Conservation (phyloP, 177 flowering plant genomes). For the Vitis hybrid region DNA sequence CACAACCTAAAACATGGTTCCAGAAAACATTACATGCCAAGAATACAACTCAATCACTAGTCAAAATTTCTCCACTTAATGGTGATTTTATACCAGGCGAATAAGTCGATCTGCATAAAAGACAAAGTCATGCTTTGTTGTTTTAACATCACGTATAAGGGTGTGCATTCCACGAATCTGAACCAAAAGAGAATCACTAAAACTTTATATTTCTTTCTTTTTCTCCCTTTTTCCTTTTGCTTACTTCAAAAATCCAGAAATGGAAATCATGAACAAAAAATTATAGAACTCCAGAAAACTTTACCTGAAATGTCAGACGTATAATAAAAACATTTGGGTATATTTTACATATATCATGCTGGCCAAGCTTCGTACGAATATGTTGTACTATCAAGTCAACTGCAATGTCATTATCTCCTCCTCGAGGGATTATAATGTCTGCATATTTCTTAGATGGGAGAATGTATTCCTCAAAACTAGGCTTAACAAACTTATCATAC, state of each 20-base stretch:
- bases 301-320: slow-evolving; percentile 68
- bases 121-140: slow-evolving; percentile 67
- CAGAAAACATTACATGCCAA: background rate
- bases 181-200: slow-evolving; percentile 7
- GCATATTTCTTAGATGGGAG: slow-evolving; percentile 77
- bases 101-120: slow-evolving; percentile 76
- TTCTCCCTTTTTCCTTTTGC: background rate
- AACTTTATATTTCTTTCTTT: background rate
- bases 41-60: background rate
- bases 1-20: slow-evolving; percentile 48
- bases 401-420: slow-evolving; percentile 72
- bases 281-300: background rate
- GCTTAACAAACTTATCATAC: slow-evolving; percentile 72
- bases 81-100: slow-evolving; percentile 53
- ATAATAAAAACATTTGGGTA: slow-evolving; percentile 62
- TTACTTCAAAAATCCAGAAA: background rate
- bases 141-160: slow-evolving; percentile 57
- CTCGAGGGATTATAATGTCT: slow-evolving; percentile 73
- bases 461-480: slow-evolving; percentile 68
- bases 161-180: slow-evolving; percentile 84
- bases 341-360: slow-evolving; percentile 71
- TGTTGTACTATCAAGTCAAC: slow-evolving; percentile 76
- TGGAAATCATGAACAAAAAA: background rate
- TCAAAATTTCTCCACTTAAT: background rate
- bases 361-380: slow-evolving; percentile 67